Evolutionary conservation across 78 protist genomes (phyloP).

Genomic region (slime mould (Dictyostelium discoideum)): DNA sequence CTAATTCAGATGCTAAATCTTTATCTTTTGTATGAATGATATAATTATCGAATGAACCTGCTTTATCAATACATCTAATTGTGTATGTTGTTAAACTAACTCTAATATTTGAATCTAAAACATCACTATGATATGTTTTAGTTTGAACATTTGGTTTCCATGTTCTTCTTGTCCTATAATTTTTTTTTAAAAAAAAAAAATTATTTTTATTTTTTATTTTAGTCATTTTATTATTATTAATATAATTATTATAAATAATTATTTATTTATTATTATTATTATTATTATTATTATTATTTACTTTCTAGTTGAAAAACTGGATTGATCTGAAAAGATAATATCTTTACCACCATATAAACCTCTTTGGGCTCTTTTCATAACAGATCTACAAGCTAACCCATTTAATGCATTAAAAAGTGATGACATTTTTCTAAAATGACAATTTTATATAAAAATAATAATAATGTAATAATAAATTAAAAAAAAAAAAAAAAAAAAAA

Average conservation of each 20-base stretch:
- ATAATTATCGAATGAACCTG: slow-evolving; percentile 73
- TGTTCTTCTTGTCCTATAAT: slow-evolving; percentile 59
- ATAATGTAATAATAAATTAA: neutral
- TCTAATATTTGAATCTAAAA: slow-evolving; percentile 45
- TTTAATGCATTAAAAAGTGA: neutral
- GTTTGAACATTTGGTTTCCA: slow-evolving; percentile 76
- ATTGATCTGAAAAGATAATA: slow-evolving; percentile 27
- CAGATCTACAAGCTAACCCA: neutral
- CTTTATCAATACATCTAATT: slow-evolving; percentile 73
- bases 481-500: neutral
- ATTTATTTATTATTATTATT: no score
- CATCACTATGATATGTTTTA: slow-evolving; percentile 68
- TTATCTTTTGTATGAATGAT: slow-evolving; percentile 59
- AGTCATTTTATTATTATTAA: neutral
- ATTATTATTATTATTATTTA: neutral
- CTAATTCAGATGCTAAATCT: slow-evolving; percentile 62
- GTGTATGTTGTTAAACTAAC: slow-evolving; percentile 46
- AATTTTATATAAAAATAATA: neutral
- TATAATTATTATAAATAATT: neutral
- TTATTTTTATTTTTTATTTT: neutral
- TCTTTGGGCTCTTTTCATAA: slow-evolving; percentile 69
- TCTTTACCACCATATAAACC: slow-evolving; percentile 65
- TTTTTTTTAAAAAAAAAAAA: neutral
- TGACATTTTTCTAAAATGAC: neutral
- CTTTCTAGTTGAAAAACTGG: slow-evolving; percentile 74